Base-by-base conservation (phyloP, 2,329 filamentous ascomycete species). In the Orbilia oligospora region DNA sequence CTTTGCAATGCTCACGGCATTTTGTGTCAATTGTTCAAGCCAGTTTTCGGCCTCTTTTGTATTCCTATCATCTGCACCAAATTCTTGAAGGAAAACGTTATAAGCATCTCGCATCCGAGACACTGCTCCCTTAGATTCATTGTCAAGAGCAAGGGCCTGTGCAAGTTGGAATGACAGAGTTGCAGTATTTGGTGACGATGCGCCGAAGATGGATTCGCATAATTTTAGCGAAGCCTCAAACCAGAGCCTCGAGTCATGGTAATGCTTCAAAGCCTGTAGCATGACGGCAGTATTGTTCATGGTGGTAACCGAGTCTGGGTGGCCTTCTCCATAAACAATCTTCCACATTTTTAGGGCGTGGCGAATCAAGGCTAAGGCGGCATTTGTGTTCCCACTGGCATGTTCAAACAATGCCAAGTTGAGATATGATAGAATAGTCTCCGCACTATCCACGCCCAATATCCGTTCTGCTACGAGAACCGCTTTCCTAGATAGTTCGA, bases 221-320 rank as follows among this genome's bases (percentile, higher is more conserved):
- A 98, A 91, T 51, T 90, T 88, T 65, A 98, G 90, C 9, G 94
- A 97, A 80, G 93, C 92, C 85, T 98, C 96, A 83, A 99, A 99
- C 96, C 96, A 99, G 80, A 95, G 88, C 65, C 96, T 91, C 55
- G 95, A 98, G 85, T 97, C 93, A 82, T 95, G 91, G 86, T 97
- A 99, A 79, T 92, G 91, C 87, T 98, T 97, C 82, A 97, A 89
- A 71, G 94, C 91, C 85, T 99, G 96, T 75, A 99, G 90, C 96
- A 99, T 99, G 77, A 99, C 96, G 6, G 96, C 96, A 20, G 93
- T 95, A 83, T 99, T 99, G 89, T 98, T 99, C 85, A 98, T 92
- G 16, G 96, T 98, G 8, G 97, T 99, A 85, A 99, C 97, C 8
- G 94, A 97, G 86, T 99, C 96, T 2, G 96, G 96, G 85, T 99